These are phyloP conservation scores for Apiotrichum sp. DNA, from an alignment of 1,284 basidiomycete genomes.

Conservation along the genomic window DNA sequence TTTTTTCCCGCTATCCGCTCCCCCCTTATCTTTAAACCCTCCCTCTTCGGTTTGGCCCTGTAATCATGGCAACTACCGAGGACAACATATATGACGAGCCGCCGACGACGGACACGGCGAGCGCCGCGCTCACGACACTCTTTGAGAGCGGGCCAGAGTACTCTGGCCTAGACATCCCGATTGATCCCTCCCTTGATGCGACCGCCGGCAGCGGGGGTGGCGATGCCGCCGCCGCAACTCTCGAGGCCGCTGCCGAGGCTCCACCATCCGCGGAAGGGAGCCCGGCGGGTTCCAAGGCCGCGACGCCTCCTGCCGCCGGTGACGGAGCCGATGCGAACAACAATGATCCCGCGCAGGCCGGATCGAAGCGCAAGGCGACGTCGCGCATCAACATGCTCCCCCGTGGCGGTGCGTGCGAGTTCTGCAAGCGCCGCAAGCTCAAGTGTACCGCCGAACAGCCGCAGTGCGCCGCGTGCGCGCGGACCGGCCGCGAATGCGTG, in stretches of 20 bases:
- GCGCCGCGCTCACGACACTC: constrained; percentile 13
- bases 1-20: too few species aligned
- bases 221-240: too few species aligned
- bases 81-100: not conserved
- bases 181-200: constrained; percentile 3
- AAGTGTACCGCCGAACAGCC: constrained; percentile 44
- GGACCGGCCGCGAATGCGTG: constrained; percentile 36
- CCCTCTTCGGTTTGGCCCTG: not conserved
- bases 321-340: too few species aligned
- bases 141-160: constrained; percentile 8
- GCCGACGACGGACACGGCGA: constrained; percentile 1
- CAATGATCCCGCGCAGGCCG: not conserved
- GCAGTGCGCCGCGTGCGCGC: constrained; percentile 36
- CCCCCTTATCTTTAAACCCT: too few species aligned
- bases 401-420: constrained; percentile 46
- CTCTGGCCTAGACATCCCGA: constrained; percentile 1
- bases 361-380: constrained; percentile 35
- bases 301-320: too few species aligned
- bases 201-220: too few species aligned
- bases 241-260: too few species aligned
- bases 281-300: too few species aligned
- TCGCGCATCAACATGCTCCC: constrained; percentile 40
- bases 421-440: constrained; percentile 46
- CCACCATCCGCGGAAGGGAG: too few species aligned
- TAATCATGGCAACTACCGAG: not conserved